Base-by-base conservation (phyloP, 331 rosid species). In the Malus hybrid region DNA sequence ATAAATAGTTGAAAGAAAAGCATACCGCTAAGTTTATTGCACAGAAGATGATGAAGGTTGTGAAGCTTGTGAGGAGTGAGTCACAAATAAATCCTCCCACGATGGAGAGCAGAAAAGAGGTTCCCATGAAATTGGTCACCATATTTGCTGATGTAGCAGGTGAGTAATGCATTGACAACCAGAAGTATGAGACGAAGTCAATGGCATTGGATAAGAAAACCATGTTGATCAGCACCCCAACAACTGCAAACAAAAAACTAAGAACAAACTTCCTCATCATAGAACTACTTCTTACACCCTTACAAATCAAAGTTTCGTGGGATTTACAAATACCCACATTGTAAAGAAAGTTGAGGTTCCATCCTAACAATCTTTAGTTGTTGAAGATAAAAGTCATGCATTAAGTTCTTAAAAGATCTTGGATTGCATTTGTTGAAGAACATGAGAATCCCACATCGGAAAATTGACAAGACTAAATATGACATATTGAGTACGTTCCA, bases 101-200 rank as follows among this genome's bases (percentile, higher is more conserved):
- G n/a, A 85, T 44, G 27, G 70, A 73, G 59, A 79, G 75, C 80
- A 81, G 10, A 44, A 24, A 76, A 24, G 86, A 39, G 3, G 80
- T 72, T 57, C 84, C 88, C 77, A 85, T 18, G 62, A 85, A 82
- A 27, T 81, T 81, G 55, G 84, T 81, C 10, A 85, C 83, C 83
- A 75, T 77, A 52, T 79, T 85, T 78, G 88, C 69, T 55, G 88
- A 65, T 73, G 54, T 20, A 20, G 82, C 65, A n/a, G 71, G 55
- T 3, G 80, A 52, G 34, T 81, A 85, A 79, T 85, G 85, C 86
- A 82, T 79, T 14, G 81, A 76, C 29, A 57, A 56, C 10, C 55
- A 2, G 56, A 79, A 79, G 27, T 81, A 79, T 4, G 36, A 56
- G 56, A 79, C 78, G 10, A 81, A 73, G 72, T 67, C 76, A 4